Evolutionary conservation across 768 basidiomycete genomes (phyloP).

Genomic region (Pulveroboletus sp.): DNA sequence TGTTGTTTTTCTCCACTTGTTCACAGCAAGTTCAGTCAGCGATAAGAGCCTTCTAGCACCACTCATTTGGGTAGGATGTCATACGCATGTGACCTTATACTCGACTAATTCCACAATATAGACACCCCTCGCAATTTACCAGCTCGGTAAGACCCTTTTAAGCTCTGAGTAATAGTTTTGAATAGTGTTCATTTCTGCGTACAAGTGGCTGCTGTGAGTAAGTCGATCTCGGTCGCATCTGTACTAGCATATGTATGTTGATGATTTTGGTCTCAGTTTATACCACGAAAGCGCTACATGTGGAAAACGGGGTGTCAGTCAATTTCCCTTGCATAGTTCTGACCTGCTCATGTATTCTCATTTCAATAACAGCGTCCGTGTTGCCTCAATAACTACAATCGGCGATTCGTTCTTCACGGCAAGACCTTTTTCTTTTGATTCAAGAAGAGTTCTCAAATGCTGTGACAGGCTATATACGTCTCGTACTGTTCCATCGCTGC

Average conservation of each 20-base stretch:
- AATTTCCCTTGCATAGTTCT: background rate
- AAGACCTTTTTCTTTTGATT: background rate
- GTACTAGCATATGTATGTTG: background rate
- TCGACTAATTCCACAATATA: background rate
- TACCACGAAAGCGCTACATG: background rate
- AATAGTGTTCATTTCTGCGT: background rate
- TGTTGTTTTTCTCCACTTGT: background rate
- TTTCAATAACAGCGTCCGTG: background rate
- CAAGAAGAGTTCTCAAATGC: background rate
- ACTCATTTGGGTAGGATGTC: constrained; percentile 1
- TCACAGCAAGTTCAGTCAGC: background rate
- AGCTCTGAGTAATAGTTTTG: background rate
- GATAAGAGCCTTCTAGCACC: background rate
- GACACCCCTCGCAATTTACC: background rate
- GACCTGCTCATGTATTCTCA: background rate
- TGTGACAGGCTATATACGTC: background rate
- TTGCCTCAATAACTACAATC: background rate
- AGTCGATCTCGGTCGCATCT: background rate
- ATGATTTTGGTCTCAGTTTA: background rate
- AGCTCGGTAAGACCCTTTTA: background rate
- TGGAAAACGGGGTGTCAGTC: background rate
- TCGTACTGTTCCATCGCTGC: background rate
- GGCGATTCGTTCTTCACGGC: background rate
- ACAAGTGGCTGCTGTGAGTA: background rate
- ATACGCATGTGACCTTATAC: too few relatives aligned